Percentiles rank a stretch among this genome's conserved stretches.
Evolutionary conservation across 2,329 filamentous ascomycete genomes (phyloP).

Genomic region (Phialemoniopsis sp.): DNA sequence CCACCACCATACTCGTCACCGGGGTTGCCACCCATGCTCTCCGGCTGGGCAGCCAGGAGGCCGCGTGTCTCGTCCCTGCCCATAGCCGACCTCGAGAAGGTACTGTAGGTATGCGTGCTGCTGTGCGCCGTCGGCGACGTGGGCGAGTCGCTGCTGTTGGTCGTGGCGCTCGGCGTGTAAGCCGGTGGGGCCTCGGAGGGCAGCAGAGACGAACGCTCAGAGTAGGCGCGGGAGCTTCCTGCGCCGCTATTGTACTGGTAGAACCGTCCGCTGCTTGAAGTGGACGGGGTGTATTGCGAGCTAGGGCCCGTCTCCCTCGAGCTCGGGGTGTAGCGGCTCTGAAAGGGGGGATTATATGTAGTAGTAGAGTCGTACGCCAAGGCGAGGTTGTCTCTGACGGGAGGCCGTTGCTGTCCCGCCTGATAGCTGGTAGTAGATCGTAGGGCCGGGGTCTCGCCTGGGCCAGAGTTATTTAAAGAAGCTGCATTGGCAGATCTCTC

Average conservation of each 20-base stretch:
- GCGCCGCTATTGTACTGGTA: background rate
- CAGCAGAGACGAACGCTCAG: conserved; percentile 3
- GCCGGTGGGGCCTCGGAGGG: conserved; percentile 42
- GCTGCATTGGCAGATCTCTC: conserved; percentile 22
- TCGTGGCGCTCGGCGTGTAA: conserved; percentile 37
- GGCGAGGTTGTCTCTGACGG: no score
- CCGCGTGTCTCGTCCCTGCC: conserved; percentile 36
- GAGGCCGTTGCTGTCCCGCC: no score
- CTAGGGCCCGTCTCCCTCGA: no score
- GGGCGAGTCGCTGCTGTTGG: conserved; percentile 13
- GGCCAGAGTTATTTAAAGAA: no score
- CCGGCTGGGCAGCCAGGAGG: conserved; percentile 34
- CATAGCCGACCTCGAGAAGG: conserved; percentile 36
- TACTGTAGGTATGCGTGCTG: conserved; percentile 28
- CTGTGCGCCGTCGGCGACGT: conserved; percentile 24
- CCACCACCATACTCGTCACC: conserved; percentile 18
- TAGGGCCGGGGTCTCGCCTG: no score
- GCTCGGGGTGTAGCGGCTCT: no score
- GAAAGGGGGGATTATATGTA: no score
- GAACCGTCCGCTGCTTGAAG: no score
- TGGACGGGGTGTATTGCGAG: no score
- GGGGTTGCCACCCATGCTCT: conserved; percentile 38
- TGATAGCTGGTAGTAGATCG: no score
- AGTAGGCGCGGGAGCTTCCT: no score
- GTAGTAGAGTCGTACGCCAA: no score